Conservation (phyloP, 306 rosid genomes). For the Rubus idaeus region DNA sequence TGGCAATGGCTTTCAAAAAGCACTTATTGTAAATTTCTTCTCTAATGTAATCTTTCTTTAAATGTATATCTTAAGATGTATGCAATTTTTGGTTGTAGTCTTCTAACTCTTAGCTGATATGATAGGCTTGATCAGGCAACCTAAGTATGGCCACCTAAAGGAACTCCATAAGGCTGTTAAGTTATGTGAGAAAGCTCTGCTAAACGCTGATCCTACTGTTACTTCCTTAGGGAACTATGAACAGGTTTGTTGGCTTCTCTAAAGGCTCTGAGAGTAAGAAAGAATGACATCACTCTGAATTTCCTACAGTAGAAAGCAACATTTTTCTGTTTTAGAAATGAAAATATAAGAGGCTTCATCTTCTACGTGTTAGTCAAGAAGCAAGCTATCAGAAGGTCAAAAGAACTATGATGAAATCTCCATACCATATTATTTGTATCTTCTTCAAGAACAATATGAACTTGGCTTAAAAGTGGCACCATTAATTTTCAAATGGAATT, state of each 20-base stretch:
- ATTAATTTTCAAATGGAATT: background rate
- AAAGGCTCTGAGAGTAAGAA: background rate
- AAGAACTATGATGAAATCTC: background rate
- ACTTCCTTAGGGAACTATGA: conserved; percentile 43
- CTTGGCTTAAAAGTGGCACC: background rate
- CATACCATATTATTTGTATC: background rate
- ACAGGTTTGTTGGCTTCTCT: conserved; percentile 31
- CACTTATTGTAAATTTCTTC: background rate
- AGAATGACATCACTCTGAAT: conserved; percentile 4
- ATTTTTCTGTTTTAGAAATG: background rate
- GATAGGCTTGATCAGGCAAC: conserved; percentile 59
- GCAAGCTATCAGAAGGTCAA: background rate
- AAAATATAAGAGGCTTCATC: conserved; percentile 1
- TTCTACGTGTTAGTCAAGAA: background rate
- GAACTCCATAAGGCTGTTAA: conserved; percentile 67
- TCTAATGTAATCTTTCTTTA: background rate
- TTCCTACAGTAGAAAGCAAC: conserved; percentile 8
- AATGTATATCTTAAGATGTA: background rate
- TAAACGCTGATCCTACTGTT: conserved; percentile 59
- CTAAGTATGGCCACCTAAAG: conserved; percentile 76
- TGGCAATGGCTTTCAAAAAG: background rate
- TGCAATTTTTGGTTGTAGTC: background rate
- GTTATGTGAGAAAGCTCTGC: conserved; percentile 62
- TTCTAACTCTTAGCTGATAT: conserved; percentile 5
- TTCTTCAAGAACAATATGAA: background rate